phyloP scores from a whole-genome alignment of 345 rosid species.

The Melastoma malabathricum region DNA sequence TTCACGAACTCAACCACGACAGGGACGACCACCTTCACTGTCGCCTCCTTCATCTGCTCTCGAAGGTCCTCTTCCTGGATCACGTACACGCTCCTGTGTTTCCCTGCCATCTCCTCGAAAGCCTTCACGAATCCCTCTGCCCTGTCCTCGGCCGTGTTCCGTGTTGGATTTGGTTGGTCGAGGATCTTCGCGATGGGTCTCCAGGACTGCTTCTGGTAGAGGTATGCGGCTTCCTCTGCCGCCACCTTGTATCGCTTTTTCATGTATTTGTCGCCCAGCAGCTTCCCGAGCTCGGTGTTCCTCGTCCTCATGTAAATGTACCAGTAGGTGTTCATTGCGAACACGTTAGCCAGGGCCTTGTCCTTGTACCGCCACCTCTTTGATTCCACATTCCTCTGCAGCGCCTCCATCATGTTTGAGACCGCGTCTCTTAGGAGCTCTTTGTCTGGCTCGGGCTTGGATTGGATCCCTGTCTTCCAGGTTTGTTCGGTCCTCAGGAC shows the following conservation, averaged over 20 bases:
- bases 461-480: slow-evolving; percentile 40
- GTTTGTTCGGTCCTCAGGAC: slow-evolving; percentile 44
- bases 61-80: slow-evolving; percentile 43
- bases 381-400: slow-evolving; percentile 38
- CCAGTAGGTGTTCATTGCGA: slow-evolving; percentile 55
- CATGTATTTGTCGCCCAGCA: slow-evolving; percentile 37
- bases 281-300: slow-evolving; percentile 39
- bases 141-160: slow-evolving; percentile 10
- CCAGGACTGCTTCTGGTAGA: slow-evolving; percentile 47
- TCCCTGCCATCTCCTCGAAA: slow-evolving; percentile 28
- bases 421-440: slow-evolving; percentile 36
- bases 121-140: slow-evolving; percentile 26
- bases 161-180: slow-evolving; percentile 15
- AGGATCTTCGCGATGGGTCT: slow-evolving; percentile 27
- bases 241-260: slow-evolving; percentile 27
- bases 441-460: slow-evolving; percentile 35
- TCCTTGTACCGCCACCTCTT: slow-evolving; percentile 35
- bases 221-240: slow-evolving; percentile 52
- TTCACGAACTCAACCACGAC: slow-evolving; percentile 27
- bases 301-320: slow-evolving; percentile 50
- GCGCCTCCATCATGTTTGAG: slow-evolving; percentile 43
- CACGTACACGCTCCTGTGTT: slow-evolving; percentile 17
- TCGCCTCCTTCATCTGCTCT: slow-evolving; percentile 38
- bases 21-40: slow-evolving; percentile 28
- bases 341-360: slow-evolving; percentile 26